A percentile compares a stretch with the other conserved stretches of the same genome.
These are phyloP conservation scores for Magnolia kwangsiensis DNA, from an alignment of 164 flowering plant genomes.

Conservation along the genomic window DNA sequence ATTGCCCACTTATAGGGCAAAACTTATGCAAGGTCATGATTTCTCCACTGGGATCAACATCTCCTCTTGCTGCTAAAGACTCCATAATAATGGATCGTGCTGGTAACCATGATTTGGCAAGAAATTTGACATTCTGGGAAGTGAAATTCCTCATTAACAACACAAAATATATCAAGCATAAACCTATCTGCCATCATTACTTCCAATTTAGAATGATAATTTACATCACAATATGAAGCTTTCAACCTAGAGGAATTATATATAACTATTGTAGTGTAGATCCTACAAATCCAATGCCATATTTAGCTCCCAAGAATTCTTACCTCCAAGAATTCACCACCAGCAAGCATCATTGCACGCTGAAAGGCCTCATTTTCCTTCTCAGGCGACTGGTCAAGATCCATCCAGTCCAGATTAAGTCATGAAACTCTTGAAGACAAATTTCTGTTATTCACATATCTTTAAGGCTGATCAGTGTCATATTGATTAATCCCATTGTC, in stretches of 20 bases:
- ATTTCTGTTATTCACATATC: slow-evolving; percentile 69
- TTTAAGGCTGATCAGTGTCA: slow-evolving; percentile 75
- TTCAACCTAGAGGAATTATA: not conserved
- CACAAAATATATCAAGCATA: not conserved
- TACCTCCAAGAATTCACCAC: slow-evolving; percentile 82
- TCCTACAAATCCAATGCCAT: not conserved
- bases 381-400: slow-evolving; percentile 83
- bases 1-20: slow-evolving; percentile 77
- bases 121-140: slow-evolving; percentile 56
- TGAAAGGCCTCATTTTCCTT: slow-evolving; percentile 86
- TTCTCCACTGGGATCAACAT: slow-evolving; percentile 86
- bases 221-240: not conserved
- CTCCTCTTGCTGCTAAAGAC: slow-evolving; percentile 52
- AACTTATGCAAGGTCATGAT: slow-evolving; percentile 56
- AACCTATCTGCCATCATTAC: not conserved
- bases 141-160: not conserved
- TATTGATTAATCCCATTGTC: slow-evolving; percentile 90
- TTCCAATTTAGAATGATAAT: not conserved
- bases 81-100: slow-evolving; percentile 77
- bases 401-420: slow-evolving; percentile 84
- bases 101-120: slow-evolving; percentile 85
- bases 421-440: slow-evolving; percentile 82
- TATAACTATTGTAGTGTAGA: not conserved
- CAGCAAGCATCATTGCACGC: slow-evolving; percentile 78
- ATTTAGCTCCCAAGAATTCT: slow-evolving; percentile 13